A percentile compares a stretch with the other conserved stretches of the same genome.
Conservation (phyloP, 1,284 basidiomycete species). For the Somion occarium region DNA sequence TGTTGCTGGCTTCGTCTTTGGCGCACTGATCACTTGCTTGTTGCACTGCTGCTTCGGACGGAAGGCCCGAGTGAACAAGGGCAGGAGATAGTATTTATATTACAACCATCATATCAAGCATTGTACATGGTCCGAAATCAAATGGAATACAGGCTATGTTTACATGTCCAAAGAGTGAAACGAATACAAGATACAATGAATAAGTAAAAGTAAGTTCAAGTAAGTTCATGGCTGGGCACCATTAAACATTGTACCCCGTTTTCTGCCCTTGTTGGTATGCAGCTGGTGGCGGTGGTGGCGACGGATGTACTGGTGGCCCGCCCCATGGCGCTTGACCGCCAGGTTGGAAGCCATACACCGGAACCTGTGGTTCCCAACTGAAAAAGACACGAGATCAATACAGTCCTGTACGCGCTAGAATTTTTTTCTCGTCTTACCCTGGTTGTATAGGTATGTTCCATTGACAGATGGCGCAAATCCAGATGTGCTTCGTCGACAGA, state of each 20-base stretch:
- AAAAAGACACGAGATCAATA: constrained; percentile 4
- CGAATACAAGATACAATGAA: background rate
- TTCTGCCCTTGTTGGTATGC: constrained; percentile 14
- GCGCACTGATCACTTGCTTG: constrained; percentile 22
- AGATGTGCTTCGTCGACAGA: constrained; percentile 39
- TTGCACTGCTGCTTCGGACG: constrained; percentile 1
- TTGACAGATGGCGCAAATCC: constrained; percentile 49
- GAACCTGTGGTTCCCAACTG: constrained; percentile 42
- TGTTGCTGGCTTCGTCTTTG: constrained; percentile 27
- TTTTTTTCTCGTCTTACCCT: constrained; percentile 29
- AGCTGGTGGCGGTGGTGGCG: constrained; percentile 15
- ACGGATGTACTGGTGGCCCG: constrained; percentile 8
- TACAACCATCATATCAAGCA: no score
- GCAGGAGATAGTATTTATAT: constrained; percentile 9
- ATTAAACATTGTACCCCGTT: no score
- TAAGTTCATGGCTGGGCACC: no score
- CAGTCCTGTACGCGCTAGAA: background rate
- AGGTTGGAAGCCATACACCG: constrained; percentile 22
- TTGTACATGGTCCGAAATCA: background rate
- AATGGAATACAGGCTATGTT: background rate
- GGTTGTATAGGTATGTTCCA: constrained; percentile 40
- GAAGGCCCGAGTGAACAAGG: no score
- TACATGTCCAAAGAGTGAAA: background rate
- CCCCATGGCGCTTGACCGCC: constrained; percentile 16
- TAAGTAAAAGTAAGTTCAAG: background rate